A percentile compares a stretch with the other conserved stretches of the same genome.
Evolutionary conservation across 163 green algal species (phyloP).

Genomic region (Scenedesmus sp.): DNA sequence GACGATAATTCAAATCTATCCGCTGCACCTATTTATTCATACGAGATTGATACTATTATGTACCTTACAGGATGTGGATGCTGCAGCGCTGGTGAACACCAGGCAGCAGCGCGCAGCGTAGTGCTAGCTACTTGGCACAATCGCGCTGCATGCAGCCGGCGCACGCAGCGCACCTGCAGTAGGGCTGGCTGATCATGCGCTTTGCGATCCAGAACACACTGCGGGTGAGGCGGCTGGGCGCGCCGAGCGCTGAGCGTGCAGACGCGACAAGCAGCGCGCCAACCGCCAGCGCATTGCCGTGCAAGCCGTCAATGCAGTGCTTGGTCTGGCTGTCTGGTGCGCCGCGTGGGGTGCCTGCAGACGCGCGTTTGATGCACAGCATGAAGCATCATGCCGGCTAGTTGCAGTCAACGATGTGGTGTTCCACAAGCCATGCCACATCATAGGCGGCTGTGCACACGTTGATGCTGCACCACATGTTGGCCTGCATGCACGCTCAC

Average conservation of each 20-base stretch:
- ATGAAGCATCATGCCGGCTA: neutral
- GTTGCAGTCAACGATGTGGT: neutral
- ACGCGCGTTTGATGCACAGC: too few relatives aligned
- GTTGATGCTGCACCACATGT: too few relatives aligned
- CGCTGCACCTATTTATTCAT: too few relatives aligned
- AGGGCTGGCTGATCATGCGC: constrained; percentile 54
- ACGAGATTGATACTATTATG: too few relatives aligned
- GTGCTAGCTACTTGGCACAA: too few relatives aligned
- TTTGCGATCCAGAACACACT: constrained; percentile 57
- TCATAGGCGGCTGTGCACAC: too few relatives aligned
- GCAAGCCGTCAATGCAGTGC: constrained; percentile 56
- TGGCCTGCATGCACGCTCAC: neutral
- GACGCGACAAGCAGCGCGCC: constrained; percentile 77
- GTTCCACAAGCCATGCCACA: too few relatives aligned
- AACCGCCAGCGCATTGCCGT: constrained; percentile 67
- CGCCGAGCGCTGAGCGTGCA: constrained; percentile 56
- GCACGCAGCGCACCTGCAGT: constrained; percentile 54
- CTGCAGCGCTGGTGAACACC: too few relatives aligned
- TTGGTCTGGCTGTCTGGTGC: constrained; percentile 47
- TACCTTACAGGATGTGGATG: too few relatives aligned
- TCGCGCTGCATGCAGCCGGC: too few relatives aligned
- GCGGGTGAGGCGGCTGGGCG: constrained; percentile 51
- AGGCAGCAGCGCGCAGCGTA: too few relatives aligned
- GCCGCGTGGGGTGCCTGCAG: constrained; percentile 32
- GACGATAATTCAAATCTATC: too few relatives aligned